Conservation (phyloP, 108 stramenopile species). For the Poteriospumella lacustris region DNA sequence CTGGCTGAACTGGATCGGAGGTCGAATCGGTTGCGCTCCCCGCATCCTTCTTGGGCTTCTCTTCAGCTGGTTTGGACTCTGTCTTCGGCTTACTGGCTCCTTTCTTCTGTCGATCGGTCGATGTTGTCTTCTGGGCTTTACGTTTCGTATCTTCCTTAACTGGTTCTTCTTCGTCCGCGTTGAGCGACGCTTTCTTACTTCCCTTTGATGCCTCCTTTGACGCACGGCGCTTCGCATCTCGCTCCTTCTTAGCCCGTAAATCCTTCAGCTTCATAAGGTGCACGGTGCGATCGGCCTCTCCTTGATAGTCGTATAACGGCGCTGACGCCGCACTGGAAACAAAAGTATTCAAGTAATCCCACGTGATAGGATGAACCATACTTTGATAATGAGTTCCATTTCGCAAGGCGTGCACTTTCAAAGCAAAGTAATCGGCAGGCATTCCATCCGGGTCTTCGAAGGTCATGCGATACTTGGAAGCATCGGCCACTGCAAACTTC, state of each 20-base stretch:
- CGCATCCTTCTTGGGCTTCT: no score
- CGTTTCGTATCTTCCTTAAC: not conserved
- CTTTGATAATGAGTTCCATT: conserved; percentile 16
- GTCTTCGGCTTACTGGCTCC: not conserved
- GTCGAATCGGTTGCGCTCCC: not conserved
- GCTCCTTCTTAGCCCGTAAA: not conserved
- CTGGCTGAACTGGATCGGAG: not conserved
- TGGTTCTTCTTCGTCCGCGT: not conserved
- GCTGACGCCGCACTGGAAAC: not conserved
- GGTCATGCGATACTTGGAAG: not conserved
- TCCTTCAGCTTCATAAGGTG: not conserved
- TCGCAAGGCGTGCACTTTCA: conserved; percentile 16
- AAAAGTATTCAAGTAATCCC: conserved; percentile 25
- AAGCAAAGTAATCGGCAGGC: not conserved
- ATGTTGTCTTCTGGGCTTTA: not conserved
- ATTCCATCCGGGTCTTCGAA: conserved; percentile 2
- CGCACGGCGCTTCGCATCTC: not conserved
- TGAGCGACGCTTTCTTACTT: not conserved
- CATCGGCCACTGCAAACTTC: not conserved
- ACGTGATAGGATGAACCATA: conserved; percentile 12
- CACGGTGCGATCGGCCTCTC: not conserved
- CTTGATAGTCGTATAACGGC: not conserved
- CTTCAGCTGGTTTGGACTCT: no score
- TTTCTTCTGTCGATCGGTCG: not conserved
- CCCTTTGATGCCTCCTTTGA: not conserved